Evolutionary conservation across 495 filamentous ascomycete species (phyloP), one percentile per base, ranked within the genome.

Genomic region (Trichoderma reesei): DNA sequence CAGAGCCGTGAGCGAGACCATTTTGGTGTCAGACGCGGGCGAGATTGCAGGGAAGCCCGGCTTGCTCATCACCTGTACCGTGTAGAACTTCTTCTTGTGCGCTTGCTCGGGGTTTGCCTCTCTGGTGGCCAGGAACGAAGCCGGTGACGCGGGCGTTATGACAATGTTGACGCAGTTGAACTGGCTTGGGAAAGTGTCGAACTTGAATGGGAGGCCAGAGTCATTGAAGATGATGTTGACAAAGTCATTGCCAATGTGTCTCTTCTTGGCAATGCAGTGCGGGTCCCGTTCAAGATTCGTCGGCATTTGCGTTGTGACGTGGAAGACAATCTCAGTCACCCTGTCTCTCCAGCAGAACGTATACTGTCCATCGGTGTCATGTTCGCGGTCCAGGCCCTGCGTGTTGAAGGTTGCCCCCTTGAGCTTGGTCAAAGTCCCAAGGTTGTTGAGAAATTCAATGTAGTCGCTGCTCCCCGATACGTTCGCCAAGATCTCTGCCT

Each of bases 201-300:
- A 95, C 63, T 84, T 80, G 79, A 96, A 98, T 0, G 90, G 86
- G 34, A 84, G 70, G 33, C 96, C 93, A 16, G 92, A 96, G 65
- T 94, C 89, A 72, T 99, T 99, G 78, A 92, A 99, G 60, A 99
- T 86, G 68, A 99, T 96, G 69, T 95, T 98, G 67, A 99, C 95
- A 69, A 88, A 95, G 76, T 99, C 96, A 70, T 99, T 99, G 46
- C 95, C 95, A 48, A 96, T 91, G 69, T 99, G 96, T 4, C 86
- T 82, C 73, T 99, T 99, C 79, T 99, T 99, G 70, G 83, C 82
- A 67, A 86, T 84, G 68, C 87, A 92, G 14, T 81, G 80, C 14
- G 88, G 85, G 69, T 97, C 91, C 46, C 83, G 79, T 37, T 89
- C 83, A 34, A 86, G 78, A 71, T 92, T 82, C 20, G 90, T 94